phyloP scores from a whole-genome alignment of 352 stramenopile species.

The Globisporangium cystogenes region DNA sequence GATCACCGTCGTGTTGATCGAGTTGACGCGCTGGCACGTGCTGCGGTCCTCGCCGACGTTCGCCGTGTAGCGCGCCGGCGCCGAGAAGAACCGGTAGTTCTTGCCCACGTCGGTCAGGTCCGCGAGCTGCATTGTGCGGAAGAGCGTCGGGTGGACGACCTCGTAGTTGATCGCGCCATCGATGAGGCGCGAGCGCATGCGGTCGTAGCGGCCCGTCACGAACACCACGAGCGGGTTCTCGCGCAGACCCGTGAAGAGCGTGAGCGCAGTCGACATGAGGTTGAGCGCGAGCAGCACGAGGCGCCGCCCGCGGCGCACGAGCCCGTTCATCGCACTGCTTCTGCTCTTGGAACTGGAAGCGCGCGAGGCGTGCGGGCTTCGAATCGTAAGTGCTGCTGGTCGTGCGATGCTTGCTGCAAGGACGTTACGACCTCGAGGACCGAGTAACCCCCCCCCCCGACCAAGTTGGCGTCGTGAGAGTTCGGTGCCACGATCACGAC shows the following conservation, averaged over 20 bases:
- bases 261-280: constrained; percentile 37
- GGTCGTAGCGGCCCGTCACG: constrained; percentile 35
- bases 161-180: constrained; percentile 11
- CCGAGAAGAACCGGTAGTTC: constrained; percentile 46
- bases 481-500: too few species aligned
- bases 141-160: neutral
- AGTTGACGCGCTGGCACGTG: constrained; percentile 34
- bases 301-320: too few species aligned
- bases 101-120: constrained; percentile 1
- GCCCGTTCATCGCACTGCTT: too few species aligned
- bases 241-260: constrained; percentile 40
- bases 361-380: too few species aligned
- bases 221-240: constrained; percentile 50
- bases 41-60: constrained; percentile 33
- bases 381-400: too few species aligned
- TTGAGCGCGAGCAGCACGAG: constrained; percentile 26
- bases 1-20: constrained; percentile 28
- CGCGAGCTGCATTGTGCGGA: constrained; percentile 1
- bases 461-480: too few species aligned
- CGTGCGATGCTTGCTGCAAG: too few species aligned
- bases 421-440: too few species aligned
- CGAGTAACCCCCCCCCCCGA: too few species aligned
- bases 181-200: constrained; percentile 28
- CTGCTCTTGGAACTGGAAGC: too few species aligned
- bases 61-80: constrained; percentile 18